Conservation (phyloP, 2,329 filamentous ascomycete species). For the Kalmusia sp. region DNA sequence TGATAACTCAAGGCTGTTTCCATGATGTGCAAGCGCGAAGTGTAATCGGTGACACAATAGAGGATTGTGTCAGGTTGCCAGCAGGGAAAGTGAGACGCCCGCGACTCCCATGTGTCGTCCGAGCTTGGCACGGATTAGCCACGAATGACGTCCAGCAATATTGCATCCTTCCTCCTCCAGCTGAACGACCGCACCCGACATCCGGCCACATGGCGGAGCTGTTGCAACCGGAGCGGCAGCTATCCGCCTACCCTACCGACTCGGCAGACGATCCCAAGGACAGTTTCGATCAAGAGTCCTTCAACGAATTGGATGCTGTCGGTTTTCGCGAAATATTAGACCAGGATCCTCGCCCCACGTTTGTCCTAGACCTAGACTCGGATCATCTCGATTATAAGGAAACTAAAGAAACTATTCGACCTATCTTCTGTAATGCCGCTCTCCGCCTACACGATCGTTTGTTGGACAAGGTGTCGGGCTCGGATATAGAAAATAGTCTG, state of each 20-base stretch:
- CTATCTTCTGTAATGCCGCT: slow-evolving; percentile 40
- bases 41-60: too few species aligned
- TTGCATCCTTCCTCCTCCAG: not conserved
- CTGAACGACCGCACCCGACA: not conserved
- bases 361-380: slow-evolving; percentile 40
- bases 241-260: not conserved
- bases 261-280: slow-evolving; percentile 1
- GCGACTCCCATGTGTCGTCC: too few species aligned
- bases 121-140: not conserved
- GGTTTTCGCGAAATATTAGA: slow-evolving; percentile 39
- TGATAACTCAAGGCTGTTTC: too few species aligned
- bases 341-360: slow-evolving; percentile 39
- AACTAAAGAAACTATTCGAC: slow-evolving; percentile 23
- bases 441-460: slow-evolving; percentile 36
- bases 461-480: slow-evolving; percentile 31
- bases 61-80: too few species aligned
- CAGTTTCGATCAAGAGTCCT: slow-evolving; percentile 20
- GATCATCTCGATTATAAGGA: slow-evolving; percentile 24
- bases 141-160: slow-evolving; percentile 1
- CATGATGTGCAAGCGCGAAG: too few species aligned
- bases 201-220: slow-evolving; percentile 7
- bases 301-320: slow-evolving; percentile 31
- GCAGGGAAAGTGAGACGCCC: too few species aligned
- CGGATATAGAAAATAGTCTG: not conserved
- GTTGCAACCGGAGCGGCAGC: not conserved